These are phyloP conservation scores for Pichiaceae sp. DNA, from an alignment of 1,139 yeast species.

Conservation along the genomic window DNA sequence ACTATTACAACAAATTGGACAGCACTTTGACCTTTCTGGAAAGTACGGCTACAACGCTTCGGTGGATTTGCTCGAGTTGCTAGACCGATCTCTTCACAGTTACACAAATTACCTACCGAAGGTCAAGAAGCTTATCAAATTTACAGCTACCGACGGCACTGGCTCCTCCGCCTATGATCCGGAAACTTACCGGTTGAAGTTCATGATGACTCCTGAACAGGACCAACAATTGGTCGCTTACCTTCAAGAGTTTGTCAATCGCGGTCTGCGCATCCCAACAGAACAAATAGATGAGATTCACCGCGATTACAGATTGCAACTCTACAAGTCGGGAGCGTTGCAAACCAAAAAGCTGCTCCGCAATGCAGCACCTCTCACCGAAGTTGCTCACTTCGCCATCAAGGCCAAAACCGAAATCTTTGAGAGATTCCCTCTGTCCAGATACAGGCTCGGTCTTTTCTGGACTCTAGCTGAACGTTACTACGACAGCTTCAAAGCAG, in stretches of 20 bases:
- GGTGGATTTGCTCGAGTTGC: not conserved
- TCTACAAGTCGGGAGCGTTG: not conserved
- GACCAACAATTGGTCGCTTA: not conserved
- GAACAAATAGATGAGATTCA: not conserved
- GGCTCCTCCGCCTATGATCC: not conserved
- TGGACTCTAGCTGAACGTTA: conserved; percentile 18
- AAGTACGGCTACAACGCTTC: not conserved
- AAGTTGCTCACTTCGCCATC: conserved; percentile 20
- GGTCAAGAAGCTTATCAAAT: not conserved
- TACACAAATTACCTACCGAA: not conserved
- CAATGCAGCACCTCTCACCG: conserved; percentile 19
- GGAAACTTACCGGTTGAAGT: not conserved
- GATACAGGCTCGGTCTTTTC: conserved; percentile 13
- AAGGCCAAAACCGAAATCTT: conserved; percentile 12
- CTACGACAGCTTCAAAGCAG: conserved; percentile 10
- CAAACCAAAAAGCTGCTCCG: conserved; percentile 10
- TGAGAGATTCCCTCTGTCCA: conserved; percentile 10
- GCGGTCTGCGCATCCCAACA: not conserved
- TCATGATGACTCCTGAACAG: not conserved
- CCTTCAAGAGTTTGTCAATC: not conserved
- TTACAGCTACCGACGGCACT: not conserved
- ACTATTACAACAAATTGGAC: not conserved
- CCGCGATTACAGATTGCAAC: not conserved
- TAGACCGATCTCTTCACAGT: not conserved
- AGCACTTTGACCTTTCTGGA: not conserved